Evolutionary conservation across 2,329 filamentous ascomycete genomes (phyloP).

Genomic region (Diaporthe sp.): DNA sequence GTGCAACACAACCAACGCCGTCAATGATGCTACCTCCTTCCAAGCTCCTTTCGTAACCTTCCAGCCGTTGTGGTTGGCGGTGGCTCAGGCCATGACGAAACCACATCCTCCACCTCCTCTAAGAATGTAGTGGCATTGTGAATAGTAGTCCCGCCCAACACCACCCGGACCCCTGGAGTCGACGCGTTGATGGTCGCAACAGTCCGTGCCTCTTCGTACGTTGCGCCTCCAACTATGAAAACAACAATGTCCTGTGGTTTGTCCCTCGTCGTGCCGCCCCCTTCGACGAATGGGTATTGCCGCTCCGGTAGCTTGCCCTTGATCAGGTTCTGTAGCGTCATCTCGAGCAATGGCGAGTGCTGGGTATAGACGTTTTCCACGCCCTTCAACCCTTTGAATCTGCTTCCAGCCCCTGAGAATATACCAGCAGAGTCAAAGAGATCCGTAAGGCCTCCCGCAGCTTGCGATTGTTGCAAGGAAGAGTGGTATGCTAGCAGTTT

Average conservation of each 20-base stretch:
- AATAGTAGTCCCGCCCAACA: slow-evolving; percentile 88
- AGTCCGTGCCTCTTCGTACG: slow-evolving; percentile 97
- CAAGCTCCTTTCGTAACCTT: slow-evolving; percentile 49
- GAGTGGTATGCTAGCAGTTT: slow-evolving; percentile 89
- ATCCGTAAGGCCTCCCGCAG: slow-evolving; percentile 86
- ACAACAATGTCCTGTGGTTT: slow-evolving; percentile 97
- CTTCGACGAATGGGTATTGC: slow-evolving; percentile 94
- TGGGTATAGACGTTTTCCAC: slow-evolving; percentile 99
- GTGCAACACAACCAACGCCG: not conserved
- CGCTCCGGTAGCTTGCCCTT: slow-evolving; percentile 90
- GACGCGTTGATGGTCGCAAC: slow-evolving; percentile 95
- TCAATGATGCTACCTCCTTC: slow-evolving; percentile 41
- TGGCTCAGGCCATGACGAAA: slow-evolving; percentile 86
- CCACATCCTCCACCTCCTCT: slow-evolving; percentile 91
- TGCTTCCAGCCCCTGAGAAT: slow-evolving; percentile 87
- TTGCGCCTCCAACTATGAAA: slow-evolving; percentile 93
- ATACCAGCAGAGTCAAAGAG: slow-evolving; percentile 93
- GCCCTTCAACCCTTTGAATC: slow-evolving; percentile 95
- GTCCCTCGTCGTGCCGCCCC: slow-evolving; percentile 86
- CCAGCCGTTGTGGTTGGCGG: slow-evolving; percentile 51
- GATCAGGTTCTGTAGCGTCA: slow-evolving; percentile 91
- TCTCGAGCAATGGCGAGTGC: slow-evolving; percentile 89
- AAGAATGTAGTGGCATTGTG: slow-evolving; percentile 91
- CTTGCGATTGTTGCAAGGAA: slow-evolving; percentile 83
- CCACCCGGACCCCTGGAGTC: slow-evolving; percentile 88